Percentiles rank a stretch among this genome's conserved stretches.
phyloP scores from a whole-genome alignment of 148 eudicot genomes.

The Mesembryanthemum crystallinum region DNA sequence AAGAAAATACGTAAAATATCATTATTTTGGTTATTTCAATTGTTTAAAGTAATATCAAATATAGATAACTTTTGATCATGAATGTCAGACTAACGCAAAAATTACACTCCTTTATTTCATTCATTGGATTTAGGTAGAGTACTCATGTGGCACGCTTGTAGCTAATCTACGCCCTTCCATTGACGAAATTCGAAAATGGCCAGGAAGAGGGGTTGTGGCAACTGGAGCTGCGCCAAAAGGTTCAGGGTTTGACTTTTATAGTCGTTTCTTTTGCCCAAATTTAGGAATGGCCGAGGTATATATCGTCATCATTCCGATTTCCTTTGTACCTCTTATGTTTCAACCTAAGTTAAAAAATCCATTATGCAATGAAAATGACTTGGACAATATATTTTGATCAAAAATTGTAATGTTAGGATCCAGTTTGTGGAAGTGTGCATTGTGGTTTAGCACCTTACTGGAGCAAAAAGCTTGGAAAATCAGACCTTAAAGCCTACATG shows the following conservation, averaged over 20 bases:
- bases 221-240: slow-evolving; percentile 28
- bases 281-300: slow-evolving; percentile 31
- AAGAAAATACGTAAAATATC: too few species aligned
- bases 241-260: slow-evolving; percentile 25
- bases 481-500: slow-evolving; percentile 30
- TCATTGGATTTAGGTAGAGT: slow-evolving; percentile 18
- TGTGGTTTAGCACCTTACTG: slow-evolving; percentile 36
- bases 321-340: too few species aligned
- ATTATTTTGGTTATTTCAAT: too few species aligned
- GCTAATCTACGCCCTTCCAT: slow-evolving; percentile 17
- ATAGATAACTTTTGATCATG: too few species aligned
- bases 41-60: too few species aligned
- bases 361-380: too few species aligned
- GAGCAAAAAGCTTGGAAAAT: slow-evolving; percentile 31
- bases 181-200: slow-evolving; percentile 28
- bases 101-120: neutral
- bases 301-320: too few species aligned
- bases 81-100: neutral
- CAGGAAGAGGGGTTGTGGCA: slow-evolving; percentile 31
- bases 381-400: too few species aligned
- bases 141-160: slow-evolving; percentile 16
- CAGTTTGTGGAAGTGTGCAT: slow-evolving; percentile 36
- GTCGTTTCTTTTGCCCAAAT: slow-evolving; percentile 33
- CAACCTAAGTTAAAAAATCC: too few species aligned
- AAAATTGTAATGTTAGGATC: slow-evolving; percentile 4